A percentile compares a stretch with the other conserved stretches of the same genome.
These are phyloP conservation scores for Talaromyces thailandensis DNA, from an alignment of 495 filamentous ascomycete genomes.

Conservation along the genomic window DNA sequence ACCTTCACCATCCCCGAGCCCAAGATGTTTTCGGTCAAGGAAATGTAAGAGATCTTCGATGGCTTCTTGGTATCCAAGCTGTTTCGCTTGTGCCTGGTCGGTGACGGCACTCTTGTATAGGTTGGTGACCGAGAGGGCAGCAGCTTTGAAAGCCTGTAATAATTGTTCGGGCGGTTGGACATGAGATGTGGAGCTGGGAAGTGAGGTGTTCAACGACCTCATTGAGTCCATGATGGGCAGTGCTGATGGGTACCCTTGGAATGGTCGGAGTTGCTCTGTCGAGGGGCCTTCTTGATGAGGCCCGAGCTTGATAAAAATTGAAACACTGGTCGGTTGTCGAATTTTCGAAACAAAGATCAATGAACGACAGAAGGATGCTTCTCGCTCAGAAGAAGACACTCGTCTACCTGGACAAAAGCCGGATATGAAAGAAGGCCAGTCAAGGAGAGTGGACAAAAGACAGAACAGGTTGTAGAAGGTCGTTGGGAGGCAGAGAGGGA, in stretches of 20 bases:
- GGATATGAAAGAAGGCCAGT: not conserved
- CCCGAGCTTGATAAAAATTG: not conserved
- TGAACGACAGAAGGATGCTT: not conserved
- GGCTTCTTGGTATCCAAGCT: slow-evolving; percentile 86
- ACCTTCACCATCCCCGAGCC: slow-evolving; percentile 69
- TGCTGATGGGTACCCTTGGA: not conserved
- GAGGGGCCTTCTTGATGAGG: not conserved
- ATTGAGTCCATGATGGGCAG: slow-evolving; percentile 58
- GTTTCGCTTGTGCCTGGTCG: slow-evolving; percentile 62
- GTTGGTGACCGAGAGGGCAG: slow-evolving; percentile 89
- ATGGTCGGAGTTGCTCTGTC: not conserved
- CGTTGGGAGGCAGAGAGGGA: not conserved
- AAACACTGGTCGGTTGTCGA: not conserved
- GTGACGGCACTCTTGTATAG: slow-evolving; percentile 85
- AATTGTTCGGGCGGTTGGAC: slow-evolving; percentile 68
- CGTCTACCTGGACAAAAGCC: not conserved
- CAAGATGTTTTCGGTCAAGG: slow-evolving; percentile 71
- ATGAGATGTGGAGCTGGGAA: slow-evolving; percentile 43
- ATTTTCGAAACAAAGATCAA: not conserved
- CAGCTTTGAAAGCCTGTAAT: slow-evolving; percentile 80
- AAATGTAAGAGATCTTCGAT: slow-evolving; percentile 82
- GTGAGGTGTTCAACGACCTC: slow-evolving; percentile 61
- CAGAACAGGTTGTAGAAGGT: not conserved
- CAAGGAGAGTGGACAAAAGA: not conserved
- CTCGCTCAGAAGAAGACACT: not conserved